Percentiles rank a stretch among this genome's conserved stretches.
Conservation (phyloP, 371 early-diverging fungal genomes). For the Furculomyces boomerangus region DNA sequence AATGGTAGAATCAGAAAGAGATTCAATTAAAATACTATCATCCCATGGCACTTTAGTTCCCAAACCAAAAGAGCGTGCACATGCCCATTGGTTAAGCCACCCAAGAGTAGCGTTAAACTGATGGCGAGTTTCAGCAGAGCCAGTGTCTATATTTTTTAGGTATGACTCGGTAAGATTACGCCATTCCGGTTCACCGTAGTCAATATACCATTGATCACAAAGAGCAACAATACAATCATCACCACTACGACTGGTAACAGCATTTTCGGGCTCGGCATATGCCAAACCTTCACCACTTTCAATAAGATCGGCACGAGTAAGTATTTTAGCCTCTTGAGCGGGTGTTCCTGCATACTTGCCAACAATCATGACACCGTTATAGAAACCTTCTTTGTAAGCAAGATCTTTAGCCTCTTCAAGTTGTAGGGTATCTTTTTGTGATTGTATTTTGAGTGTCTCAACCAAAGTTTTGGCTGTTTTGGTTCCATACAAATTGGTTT, state of each 20-base stretch:
- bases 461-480: slow-evolving; percentile 67
- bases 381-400: slow-evolving; percentile 96
- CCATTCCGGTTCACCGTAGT: slow-evolving; percentile 96
- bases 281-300: slow-evolving; percentile 53
- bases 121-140: slow-evolving; percentile 69
- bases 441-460: slow-evolving; percentile 80
- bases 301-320: slow-evolving; percentile 61
- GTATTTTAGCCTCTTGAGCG: slow-evolving; percentile 83
- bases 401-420: slow-evolving; percentile 86
- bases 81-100: slow-evolving; percentile 99
- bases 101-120: slow-evolving; percentile 77
- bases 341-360: slow-evolving; percentile 64
- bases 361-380: slow-evolving; percentile 73
- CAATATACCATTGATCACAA: slow-evolving; percentile 99
- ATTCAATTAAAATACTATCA: slow-evolving; percentile 91
- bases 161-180: slow-evolving; percentile 59
- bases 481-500: slow-evolving; percentile 72
- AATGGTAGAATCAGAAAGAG: slow-evolving; percentile 98
- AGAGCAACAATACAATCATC: slow-evolving; percentile 98
- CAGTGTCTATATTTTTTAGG: slow-evolving; percentile 72
- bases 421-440: slow-evolving; percentile 83
- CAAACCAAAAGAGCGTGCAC: slow-evolving; percentile 93
- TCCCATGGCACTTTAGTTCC: slow-evolving; percentile 98
- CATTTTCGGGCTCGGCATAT: slow-evolving; percentile 93
- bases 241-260: slow-evolving; percentile 91